Conservation (phyloP, 2,329 filamentous ascomycete species). For the Cladosporium sp. region DNA sequence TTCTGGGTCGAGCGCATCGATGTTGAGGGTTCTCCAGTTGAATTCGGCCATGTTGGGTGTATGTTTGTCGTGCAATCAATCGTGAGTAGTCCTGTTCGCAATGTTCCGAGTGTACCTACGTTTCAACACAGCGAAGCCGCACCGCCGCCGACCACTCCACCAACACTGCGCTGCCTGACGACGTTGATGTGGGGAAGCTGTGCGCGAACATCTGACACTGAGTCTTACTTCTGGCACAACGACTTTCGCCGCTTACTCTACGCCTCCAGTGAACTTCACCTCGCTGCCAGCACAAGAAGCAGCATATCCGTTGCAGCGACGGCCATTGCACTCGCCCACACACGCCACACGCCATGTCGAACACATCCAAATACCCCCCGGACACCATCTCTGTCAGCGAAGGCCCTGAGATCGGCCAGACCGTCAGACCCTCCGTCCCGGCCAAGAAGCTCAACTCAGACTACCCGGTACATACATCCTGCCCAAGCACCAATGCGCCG, state of each 20-base stretch:
- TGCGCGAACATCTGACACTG: not conserved
- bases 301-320: slow-evolving; percentile 5
- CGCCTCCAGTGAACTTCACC: not conserved
- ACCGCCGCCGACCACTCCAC: not conserved
- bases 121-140: slow-evolving; percentile 4
- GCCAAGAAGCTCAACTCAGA: slow-evolving; percentile 77
- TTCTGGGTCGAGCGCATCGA: slow-evolving; percentile 86
- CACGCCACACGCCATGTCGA: slow-evolving; percentile 20
- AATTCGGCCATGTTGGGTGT: slow-evolving; percentile 40
- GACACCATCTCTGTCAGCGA: slow-evolving; percentile 22
- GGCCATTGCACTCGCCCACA: slow-evolving; percentile 10
- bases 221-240: not conserved
- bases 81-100: not conserved
- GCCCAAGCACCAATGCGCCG: not conserved
- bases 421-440: slow-evolving; percentile 40
- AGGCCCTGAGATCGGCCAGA: slow-evolving; percentile 28
- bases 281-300: not conserved
- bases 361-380: slow-evolving; percentile 16
- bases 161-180: slow-evolving; percentile 4
- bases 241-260: slow-evolving; percentile 11
- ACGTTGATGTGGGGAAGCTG: slow-evolving; percentile 11
- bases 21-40: slow-evolving; percentile 85
- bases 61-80: not conserved
- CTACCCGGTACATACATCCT: slow-evolving; percentile 64
- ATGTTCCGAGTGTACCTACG: not conserved